Evolutionary conservation across 1,284 basidiomycete genomes (phyloP).

Genomic region (Coniferiporia sulphurascens): DNA sequence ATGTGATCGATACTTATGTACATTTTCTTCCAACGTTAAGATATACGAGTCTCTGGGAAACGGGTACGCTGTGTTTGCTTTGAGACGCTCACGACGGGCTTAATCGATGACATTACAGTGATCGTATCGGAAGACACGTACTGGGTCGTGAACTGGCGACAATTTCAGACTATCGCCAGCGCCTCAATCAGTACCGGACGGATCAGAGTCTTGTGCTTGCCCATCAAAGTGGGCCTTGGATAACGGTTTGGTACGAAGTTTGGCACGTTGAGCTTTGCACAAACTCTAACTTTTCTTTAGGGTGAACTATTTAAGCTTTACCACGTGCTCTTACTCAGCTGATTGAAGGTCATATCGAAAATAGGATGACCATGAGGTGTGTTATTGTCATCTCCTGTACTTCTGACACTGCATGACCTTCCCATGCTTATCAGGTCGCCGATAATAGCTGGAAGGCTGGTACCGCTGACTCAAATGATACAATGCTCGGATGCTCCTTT

Average conservation of each 20-base stretch:
- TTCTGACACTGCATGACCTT: background rate
- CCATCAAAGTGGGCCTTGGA: constrained; percentile 53
- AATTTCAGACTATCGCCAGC: constrained; percentile 57
- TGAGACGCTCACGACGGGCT: background rate
- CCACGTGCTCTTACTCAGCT: background rate
- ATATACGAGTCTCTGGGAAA: constrained; percentile 49
- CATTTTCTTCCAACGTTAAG: constrained; percentile 24
- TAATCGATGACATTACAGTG: constrained; percentile 27
- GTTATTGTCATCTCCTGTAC: background rate
- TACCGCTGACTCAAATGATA: constrained; percentile 59
- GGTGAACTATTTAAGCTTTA: background rate
- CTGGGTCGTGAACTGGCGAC: constrained; percentile 55
- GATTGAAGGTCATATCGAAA: background rate
- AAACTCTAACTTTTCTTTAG: background rate
- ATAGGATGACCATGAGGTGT: constrained; percentile 54
- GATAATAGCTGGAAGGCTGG: constrained; percentile 65
- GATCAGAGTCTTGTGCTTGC: constrained; percentile 46
- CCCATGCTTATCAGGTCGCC: constrained; percentile 37
- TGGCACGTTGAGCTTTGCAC: background rate
- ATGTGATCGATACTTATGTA: background rate
- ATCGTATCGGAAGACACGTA: constrained; percentile 41
- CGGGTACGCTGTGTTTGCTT: constrained; percentile 30
- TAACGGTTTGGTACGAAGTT: constrained; percentile 48
- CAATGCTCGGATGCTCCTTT: constrained; percentile 47
- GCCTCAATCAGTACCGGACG: constrained; percentile 56